Conservation (phyloP, 2,329 filamentous ascomycete species). For the Mycosphaerella arachidis region DNA sequence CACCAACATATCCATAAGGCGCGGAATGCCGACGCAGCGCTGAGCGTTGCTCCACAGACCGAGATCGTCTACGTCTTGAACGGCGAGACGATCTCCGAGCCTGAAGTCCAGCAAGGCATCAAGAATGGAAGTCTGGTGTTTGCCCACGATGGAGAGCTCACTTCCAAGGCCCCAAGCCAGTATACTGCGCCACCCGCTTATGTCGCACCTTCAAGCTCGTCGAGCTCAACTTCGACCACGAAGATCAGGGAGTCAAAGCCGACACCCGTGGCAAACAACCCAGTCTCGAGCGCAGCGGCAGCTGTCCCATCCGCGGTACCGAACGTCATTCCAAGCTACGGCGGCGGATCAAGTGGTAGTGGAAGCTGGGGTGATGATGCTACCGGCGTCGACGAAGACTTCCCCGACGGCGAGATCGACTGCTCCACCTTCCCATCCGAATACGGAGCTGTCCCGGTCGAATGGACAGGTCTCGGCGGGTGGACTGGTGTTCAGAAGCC, state of each 20-base stretch:
- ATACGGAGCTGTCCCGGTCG: constrained; percentile 71
- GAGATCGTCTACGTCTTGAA: constrained; percentile 69
- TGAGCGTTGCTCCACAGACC: constrained; percentile 57
- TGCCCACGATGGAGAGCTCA: constrained; percentile 48
- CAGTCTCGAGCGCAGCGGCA: constrained; percentile 2
- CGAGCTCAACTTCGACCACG: constrained; percentile 13
- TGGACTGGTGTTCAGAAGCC: constrained; percentile 71
- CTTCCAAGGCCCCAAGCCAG: constrained; percentile 33
- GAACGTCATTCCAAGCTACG: not conserved
- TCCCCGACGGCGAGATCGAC: constrained; percentile 68
- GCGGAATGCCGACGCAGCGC: constrained; percentile 42
- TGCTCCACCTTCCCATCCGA: constrained; percentile 72
- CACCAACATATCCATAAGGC: constrained; percentile 59
- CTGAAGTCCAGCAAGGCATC: constrained; percentile 68
- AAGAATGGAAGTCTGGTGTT: constrained; percentile 61
- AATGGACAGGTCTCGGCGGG: constrained; percentile 65
- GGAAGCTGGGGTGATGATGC: constrained; percentile 25
- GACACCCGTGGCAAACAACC: not conserved
- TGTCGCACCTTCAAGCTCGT: constrained; percentile 24
- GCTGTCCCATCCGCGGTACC: constrained; percentile 3
- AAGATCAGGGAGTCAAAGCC: not conserved
- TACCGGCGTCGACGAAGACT: constrained; percentile 60
- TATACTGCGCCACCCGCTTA: constrained; percentile 8
- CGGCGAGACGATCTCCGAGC: constrained; percentile 55
- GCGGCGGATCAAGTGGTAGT: not conserved